Evolutionary conservation across 306 rosid species (phyloP), one percentile per base, ranked within the genome.

Genomic region (Begonia loranthoides): DNA sequence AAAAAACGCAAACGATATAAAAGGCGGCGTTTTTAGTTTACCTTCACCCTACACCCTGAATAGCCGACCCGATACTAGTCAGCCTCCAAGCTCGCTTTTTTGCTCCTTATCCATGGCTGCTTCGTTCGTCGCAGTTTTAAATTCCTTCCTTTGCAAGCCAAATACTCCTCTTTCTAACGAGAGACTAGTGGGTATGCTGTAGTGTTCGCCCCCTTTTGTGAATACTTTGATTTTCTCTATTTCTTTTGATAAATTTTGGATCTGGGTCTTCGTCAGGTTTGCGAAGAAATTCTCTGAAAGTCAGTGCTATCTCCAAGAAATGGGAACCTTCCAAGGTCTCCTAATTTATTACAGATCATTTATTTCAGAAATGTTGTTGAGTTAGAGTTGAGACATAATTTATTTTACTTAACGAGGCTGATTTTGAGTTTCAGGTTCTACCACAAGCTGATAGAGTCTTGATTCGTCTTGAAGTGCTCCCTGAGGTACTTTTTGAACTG

Each of bases 361-460:
- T 13, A 28, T 12, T 61, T 61, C 17, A 12, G 39, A 17, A 38
- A 38, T 24, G 50, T 28, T 6, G 1, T 19, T 46, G 2, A 19
- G 10, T 52, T n/a, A 44, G 47, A 43, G 13, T 65, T 54, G 40
- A 52, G 54, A 39, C 50, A 17, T 55, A 45, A 12, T 13, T 38
- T 51, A 49, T 60, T 12, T 22, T 41, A 56, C 50, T 63, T 1
- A 49, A 22, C 53, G 49, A 45, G 41, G 36, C 36, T 62, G 22
- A 36, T 51, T 67, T 21, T 63, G 62, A 15, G 19, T 50, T 53
- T 65, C 76, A 90, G 97, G 95, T 90, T 55, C 78, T 78, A 50
- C 97, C 97, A 1, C 95, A 85, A 74, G 94, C 85, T 63, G 95
- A 90, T 66, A 80, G 94, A 68, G 97, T 90, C 58, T 94, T 90